Evolutionary conservation across 2,329 filamentous ascomycete genomes (phyloP), one percentile per base, ranked within the genome.

Genomic region (Fusarium mexicanum): DNA sequence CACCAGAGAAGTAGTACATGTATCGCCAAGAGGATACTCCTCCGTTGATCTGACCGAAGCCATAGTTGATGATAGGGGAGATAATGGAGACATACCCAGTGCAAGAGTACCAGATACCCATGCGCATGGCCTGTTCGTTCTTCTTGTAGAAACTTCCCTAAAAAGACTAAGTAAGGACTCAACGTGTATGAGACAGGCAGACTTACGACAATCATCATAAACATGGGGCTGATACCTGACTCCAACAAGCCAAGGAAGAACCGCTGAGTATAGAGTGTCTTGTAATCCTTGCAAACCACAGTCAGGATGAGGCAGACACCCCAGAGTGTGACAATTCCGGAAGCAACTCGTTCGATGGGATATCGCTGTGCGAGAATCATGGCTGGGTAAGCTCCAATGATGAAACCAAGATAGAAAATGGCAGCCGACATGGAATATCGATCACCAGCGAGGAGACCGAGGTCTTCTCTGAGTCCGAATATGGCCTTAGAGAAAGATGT

Each of bases 221-320:
- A 90, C 50, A 87, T 87, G 0, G 89, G 89, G 2, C 86, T 88
- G 41, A 91, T 86, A 29, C 87, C 86, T 6, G 83, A 84, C 75
- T 91, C 89, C 2, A 91, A 78, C 11, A 89, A 83, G 0, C 89
- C 89, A 4, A 91, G 82, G 55, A 88, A 86, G 81, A 90, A 90
- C 8, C 87, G 80, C 72, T 89, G 86, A 0, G 81, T 84, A 35
- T 82, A 83, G 3, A 87, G 68, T 4, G 79, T 80, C 31, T 75
- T 78, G 64, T 82, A 85, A 29, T 80, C 81, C 9, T 74, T 77
- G 68, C 84, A 85, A 3, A 75, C 79, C 6, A 81, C 79, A 0
- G 84, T 86, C 26, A 80, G 70, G 51, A 85, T 80, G 26, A 85
- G 74, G 50, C 79, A 80, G 20, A 81, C 54, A 5, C 83, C 84